Evolutionary conservation across 257 asterid genomes (phyloP), one percentile per base, ranked within the genome.

Genomic region (Solanum rostratum): DNA sequence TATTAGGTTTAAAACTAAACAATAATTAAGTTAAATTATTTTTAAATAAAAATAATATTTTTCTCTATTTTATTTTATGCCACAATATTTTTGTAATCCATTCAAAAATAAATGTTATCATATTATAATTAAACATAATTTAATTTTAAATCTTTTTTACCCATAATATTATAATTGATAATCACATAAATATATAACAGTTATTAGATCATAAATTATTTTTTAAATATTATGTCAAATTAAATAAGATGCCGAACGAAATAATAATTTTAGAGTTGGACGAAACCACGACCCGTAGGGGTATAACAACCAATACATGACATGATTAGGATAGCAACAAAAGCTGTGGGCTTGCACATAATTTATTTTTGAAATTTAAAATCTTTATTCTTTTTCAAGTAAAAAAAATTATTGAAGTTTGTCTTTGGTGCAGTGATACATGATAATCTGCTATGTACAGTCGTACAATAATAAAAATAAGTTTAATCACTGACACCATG

Each of bases 401-500:
- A 2, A 78, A 16, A 30, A 3, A 27, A 78, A 78, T 27, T 16
- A 78, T 78, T 78, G 46, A 78, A 50, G 45, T 50, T 78, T 78
- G 82, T 78, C 63, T 50, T 20, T 78, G 45, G 29, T 78, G 43
- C 82, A 78, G 6, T 78, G 59, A 50, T 50, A 78, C 11, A 50
- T 50, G 45, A 46, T 74, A 74, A 49, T 76, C 22, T 74, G 39
- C 37, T 46, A 74, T 52, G 27, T 52, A 29, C 12, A 24, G 39
- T 8, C 41, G 81, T 46, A 74, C 81, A 24, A 74, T 74, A 74
- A 46, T 18, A 74, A 69, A 69, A 37, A 70, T 19, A 37, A 41
- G 12, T 71, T 71, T 78, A 50, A 50, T 50, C 39, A 50, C 63
- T 78, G 82, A 78, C 82, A 78, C 63, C 82, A 49, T 78, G 82